A percentile compares a stretch with the other conserved stretches of the same genome.
Evolutionary conservation across 371 early-diverging fungal species (phyloP).

Genomic region (Mucor racemosus): DNA sequence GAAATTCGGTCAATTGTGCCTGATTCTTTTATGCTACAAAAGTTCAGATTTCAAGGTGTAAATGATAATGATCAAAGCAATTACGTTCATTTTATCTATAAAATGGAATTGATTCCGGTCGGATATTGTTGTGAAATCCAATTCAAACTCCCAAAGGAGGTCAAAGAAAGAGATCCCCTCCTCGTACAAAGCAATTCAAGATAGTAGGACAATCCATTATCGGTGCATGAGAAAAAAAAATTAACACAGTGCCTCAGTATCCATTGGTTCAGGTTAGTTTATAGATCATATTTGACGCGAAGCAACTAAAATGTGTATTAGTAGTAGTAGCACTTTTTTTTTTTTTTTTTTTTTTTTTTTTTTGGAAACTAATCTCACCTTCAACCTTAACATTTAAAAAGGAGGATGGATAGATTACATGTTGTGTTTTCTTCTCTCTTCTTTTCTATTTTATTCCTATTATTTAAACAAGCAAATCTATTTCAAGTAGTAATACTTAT

Average conservation of each 20-base stretch:
- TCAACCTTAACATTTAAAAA: not conserved
- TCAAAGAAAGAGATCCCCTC: not conserved
- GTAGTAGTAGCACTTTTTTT: slow-evolving; percentile 11
- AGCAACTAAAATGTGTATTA: not conserved
- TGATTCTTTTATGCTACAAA: no score
- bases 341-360: slow-evolving; percentile 9
- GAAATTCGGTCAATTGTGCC: no score
- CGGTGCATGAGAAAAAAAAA: slow-evolving; percentile 15
- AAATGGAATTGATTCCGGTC: slow-evolving; percentile 18
- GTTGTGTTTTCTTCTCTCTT: not conserved
- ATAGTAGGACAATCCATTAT: slow-evolving; percentile 15
- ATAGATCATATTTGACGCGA: slow-evolving; percentile 14
- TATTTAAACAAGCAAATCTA: not conserved
- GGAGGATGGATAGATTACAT: not conserved
- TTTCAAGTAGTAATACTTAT: not conserved
- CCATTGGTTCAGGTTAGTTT: slow-evolving; percentile 12
- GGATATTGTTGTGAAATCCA: slow-evolving; percentile 3
- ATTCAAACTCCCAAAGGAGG: slow-evolving; percentile 9
- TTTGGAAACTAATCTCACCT: not conserved
- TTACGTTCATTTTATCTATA: not conserved
- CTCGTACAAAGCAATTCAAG: slow-evolving; percentile 5
- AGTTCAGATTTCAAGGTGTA: no score
- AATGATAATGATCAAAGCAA: no score
- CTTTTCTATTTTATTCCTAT: slow-evolving; percentile 11
- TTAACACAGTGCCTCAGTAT: slow-evolving; percentile 1